phyloP scores from a whole-genome alignment of 2,329 filamentous ascomycete genomes.

The Dactylellina sp. region DNA sequence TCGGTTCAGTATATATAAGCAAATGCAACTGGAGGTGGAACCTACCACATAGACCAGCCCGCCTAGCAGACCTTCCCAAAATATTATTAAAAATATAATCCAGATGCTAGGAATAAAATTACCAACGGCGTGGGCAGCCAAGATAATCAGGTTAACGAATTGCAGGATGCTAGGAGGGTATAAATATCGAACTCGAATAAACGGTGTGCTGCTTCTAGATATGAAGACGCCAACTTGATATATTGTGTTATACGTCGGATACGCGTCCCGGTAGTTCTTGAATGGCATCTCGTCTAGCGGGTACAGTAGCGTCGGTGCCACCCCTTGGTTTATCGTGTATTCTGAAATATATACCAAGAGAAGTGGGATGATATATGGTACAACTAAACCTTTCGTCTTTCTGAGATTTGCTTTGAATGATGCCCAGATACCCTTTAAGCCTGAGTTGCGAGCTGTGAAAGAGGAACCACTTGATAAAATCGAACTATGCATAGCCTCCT shows the following conservation, averaged over 20 bases:
- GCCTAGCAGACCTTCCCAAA: constrained; percentile 94
- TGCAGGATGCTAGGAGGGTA: constrained; percentile 88
- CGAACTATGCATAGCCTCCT: constrained; percentile 36
- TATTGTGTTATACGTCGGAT: constrained; percentile 92
- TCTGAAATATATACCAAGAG: constrained; percentile 94
- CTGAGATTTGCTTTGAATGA: constrained; percentile 69
- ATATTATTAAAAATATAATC: constrained; percentile 83
- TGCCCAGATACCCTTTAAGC: constrained; percentile 59
- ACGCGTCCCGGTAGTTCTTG: constrained; percentile 83
- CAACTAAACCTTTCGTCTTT: constrained; percentile 77
- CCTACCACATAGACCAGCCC: constrained; percentile 83
- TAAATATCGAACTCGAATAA: constrained; percentile 81
- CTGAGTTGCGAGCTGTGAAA: constrained; percentile 23
- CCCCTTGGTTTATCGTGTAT: constrained; percentile 97
- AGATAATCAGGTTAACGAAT: constrained; percentile 77
- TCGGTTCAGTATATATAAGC: neutral
- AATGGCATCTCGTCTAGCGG: constrained; percentile 80
- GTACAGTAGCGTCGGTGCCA: constrained; percentile 89
- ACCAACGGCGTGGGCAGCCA: constrained; percentile 81
- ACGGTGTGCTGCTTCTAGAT: constrained; percentile 89
- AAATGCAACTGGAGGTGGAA: neutral
- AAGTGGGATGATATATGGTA: constrained; percentile 88
- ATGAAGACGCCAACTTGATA: constrained; percentile 97
- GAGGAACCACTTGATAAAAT: constrained; percentile 30
- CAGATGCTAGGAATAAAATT: constrained; percentile 87